These are phyloP conservation scores for Coemansia furcata DNA, from an alignment of 192 early-diverging fungal genomes.

Conservation along the genomic window DNA sequence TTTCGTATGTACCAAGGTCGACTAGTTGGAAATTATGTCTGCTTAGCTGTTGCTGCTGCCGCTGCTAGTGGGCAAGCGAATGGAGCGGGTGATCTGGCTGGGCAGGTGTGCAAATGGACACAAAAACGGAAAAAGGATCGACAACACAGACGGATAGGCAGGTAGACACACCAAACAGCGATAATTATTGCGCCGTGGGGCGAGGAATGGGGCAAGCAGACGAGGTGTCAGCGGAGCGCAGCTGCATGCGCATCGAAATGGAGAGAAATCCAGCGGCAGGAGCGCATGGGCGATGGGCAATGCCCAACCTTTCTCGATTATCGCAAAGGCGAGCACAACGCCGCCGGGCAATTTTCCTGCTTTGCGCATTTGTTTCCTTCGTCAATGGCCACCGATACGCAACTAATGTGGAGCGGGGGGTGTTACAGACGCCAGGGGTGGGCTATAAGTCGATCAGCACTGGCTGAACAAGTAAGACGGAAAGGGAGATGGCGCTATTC, in stretches of 20 bases:
- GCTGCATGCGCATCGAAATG: slow-evolving; percentile 9
- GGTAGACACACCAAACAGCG: slow-evolving; percentile 1
- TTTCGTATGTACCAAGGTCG: not conserved
- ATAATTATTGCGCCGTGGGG: not conserved
- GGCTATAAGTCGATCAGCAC: not conserved
- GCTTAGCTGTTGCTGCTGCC: not conserved
- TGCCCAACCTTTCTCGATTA: slow-evolving; percentile 24
- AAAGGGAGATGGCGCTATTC: not conserved
- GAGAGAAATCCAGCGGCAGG: not conserved
- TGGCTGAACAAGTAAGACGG: not conserved
- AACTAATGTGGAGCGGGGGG: not conserved
- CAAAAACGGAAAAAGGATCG: slow-evolving; percentile 14
- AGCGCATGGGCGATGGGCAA: slow-evolving; percentile 10
- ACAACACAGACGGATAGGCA: slow-evolving; percentile 1
- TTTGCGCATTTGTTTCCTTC: not conserved
- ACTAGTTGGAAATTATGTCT: not conserved
- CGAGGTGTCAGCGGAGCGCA: slow-evolving; percentile 6
- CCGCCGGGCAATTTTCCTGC: slow-evolving; percentile 19
- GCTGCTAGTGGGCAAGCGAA: not conserved
- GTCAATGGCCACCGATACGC: not conserved
- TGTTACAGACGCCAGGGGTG: not conserved
- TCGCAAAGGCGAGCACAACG: slow-evolving; percentile 7
- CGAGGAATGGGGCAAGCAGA: not conserved
- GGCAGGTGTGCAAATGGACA: slow-evolving; percentile 3
- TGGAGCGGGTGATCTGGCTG: not conserved